Percentiles rank a stretch among this genome's conserved stretches.
Evolutionary conservation across 345 rosid genomes (phyloP).

Genomic region (Salix udensis): DNA sequence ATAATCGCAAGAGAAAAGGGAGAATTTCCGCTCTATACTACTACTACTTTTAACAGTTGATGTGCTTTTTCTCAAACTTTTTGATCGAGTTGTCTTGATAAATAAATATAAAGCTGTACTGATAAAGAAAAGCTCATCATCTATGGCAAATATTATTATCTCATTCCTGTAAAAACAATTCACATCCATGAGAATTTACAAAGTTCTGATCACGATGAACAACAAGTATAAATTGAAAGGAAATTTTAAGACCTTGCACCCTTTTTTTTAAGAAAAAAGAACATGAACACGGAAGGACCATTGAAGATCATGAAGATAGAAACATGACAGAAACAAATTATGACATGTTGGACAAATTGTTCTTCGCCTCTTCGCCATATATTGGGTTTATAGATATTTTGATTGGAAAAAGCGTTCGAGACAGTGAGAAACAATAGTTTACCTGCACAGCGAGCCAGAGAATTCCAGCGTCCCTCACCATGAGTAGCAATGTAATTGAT

Average conservation of each 20-base stretch:
- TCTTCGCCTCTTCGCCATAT: constrained; percentile 18
- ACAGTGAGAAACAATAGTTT: not conserved
- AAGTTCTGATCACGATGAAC: not conserved
- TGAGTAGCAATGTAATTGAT: constrained; percentile 56
- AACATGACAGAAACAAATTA: constrained; percentile 28
- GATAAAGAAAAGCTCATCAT: not conserved
- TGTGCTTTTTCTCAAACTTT: constrained; percentile 11
- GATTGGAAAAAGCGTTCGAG: not conserved
- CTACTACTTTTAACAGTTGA: not conserved
- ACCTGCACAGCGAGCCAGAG: constrained; percentile 73
- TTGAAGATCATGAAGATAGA: constrained; percentile 25
- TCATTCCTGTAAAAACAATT: not conserved
- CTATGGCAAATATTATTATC: not conserved
- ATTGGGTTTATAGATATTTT: not conserved
- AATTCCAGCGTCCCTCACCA: constrained; percentile 92
- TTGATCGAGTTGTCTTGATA: not conserved
- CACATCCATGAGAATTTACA: not conserved
- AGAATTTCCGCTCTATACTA: constrained; percentile 8
- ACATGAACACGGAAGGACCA: not conserved
- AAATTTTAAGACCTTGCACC: constrained; percentile 22
- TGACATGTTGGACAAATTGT: constrained; percentile 35
- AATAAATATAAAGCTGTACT: not conserved
- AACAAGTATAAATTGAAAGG: not conserved
- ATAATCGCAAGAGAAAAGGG: not conserved
- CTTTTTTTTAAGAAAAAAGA: constrained; percentile 14